These are phyloP conservation scores for Irpex lacteus DNA, from an alignment of 1,284 basidiomycete genomes.

Conservation along the genomic window DNA sequence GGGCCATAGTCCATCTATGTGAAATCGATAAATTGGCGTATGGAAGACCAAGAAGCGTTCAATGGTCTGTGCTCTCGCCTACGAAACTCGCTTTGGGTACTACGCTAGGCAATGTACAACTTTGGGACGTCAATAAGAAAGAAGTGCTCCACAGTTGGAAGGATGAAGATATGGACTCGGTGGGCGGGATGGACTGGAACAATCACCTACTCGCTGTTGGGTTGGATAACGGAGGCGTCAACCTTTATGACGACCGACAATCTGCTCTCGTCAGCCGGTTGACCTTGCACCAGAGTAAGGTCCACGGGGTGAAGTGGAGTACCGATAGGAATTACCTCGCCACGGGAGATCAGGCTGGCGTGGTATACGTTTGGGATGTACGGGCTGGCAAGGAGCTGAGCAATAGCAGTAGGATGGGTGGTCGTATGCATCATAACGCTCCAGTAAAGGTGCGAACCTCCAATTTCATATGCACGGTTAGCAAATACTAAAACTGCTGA, in stretches of 20 bases:
- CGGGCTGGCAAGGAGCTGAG: slow-evolving; percentile 34
- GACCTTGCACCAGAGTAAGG: slow-evolving; percentile 37
- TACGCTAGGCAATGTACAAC: slow-evolving; percentile 34
- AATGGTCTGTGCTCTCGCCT: slow-evolving; percentile 35
- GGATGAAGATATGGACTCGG: slow-evolving; percentile 29
- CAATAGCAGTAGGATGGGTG: slow-evolving; percentile 30
- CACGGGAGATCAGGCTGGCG: slow-evolving; percentile 39
- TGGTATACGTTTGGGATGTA: slow-evolving; percentile 45
- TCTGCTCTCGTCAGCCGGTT: slow-evolving; percentile 27
- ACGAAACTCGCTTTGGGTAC: slow-evolving; percentile 38
- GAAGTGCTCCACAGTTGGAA: slow-evolving; percentile 33
- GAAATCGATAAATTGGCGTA: slow-evolving; percentile 23
- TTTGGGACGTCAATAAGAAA: slow-evolving; percentile 38
- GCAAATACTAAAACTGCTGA: not conserved
- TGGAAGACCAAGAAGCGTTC: slow-evolving; percentile 30
- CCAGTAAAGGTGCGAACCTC: slow-evolving; percentile 48
- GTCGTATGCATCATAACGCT: slow-evolving; percentile 45
- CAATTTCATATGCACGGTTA: not conserved
- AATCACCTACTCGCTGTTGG: slow-evolving; percentile 40
- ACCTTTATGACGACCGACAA: slow-evolving; percentile 37
- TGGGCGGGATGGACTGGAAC: slow-evolving; percentile 43
- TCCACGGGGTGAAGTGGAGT: slow-evolving; percentile 46
- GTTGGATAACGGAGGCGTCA: slow-evolving; percentile 35
- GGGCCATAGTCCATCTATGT: slow-evolving; percentile 41
- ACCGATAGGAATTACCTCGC: slow-evolving; percentile 40